Evolutionary conservation across 2,329 filamentous ascomycete genomes (phyloP).

Genomic region (Diplodia scrobiculata): DNA sequence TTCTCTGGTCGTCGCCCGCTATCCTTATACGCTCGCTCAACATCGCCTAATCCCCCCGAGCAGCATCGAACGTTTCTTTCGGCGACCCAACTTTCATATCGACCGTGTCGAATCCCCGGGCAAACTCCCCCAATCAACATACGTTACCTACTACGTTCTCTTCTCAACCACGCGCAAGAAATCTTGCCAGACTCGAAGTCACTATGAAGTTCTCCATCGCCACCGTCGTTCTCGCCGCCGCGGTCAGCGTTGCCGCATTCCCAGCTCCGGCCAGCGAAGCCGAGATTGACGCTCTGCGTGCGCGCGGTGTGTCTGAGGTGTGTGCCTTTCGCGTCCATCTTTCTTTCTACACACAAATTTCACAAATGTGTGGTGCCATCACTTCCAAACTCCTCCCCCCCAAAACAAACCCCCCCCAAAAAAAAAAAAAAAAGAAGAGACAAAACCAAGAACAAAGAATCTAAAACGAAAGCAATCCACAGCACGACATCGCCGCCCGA

Average conservation of each 20-base stretch:
- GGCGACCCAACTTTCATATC: background rate
- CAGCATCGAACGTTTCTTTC: background rate
- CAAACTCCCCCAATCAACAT: background rate
- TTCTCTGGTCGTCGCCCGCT: background rate
- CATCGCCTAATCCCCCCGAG: background rate
- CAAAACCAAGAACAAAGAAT: too few species aligned
- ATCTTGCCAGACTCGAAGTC: background rate
- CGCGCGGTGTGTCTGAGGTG: slow-evolving; percentile 38
- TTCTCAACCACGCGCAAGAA: background rate
- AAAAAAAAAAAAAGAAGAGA: too few species aligned
- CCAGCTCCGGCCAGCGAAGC: slow-evolving; percentile 22
- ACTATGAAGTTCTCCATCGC: slow-evolving; percentile 20
- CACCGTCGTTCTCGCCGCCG: slow-evolving; percentile 8
- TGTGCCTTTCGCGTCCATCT: background rate
- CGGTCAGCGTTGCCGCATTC: slow-evolving; percentile 1
- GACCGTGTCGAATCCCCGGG: background rate
- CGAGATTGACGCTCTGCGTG: slow-evolving; percentile 20
- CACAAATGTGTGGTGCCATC: too few species aligned
- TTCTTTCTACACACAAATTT: too few species aligned
- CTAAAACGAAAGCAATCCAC: background rate
- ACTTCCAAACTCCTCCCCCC: too few species aligned
- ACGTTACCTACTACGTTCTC: background rate
- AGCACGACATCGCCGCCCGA: slow-evolving; percentile 26
- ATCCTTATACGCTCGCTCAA: background rate
- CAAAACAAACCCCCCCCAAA: background rate